Evolutionary conservation across 768 basidiomycete species (phyloP), one percentile per base, ranked within the genome.

Genomic region (Holtermannia corniformis): DNA sequence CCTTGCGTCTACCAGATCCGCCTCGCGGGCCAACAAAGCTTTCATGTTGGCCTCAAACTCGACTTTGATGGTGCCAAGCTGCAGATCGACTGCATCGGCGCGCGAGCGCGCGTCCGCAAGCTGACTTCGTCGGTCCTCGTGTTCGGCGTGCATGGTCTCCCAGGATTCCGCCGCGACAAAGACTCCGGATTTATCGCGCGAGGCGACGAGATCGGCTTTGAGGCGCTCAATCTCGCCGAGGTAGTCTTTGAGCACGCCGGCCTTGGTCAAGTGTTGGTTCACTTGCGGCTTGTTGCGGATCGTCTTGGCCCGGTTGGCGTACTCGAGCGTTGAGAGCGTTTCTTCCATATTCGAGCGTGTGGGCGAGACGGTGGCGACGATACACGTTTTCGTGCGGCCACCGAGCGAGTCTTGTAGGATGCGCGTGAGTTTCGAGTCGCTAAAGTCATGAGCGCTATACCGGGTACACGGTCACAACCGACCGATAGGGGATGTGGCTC

Each of bases 371-470:
- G 95, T 97, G 0, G 92, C 95, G 57, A 99, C 87, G 66, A 99
- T 90, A 63, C 90, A 93, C 0, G 95, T 99, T 75, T 96, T 97
- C 4, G 95, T 99, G 26, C 83, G 80, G 0, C 95, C 95, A 4
- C 95, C 95, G 3, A 99, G 78, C n/a, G 95, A 99, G 73, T 99
- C 95, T 83, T 97, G 93, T 3, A 99, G 79, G 10, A 99, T 79
- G 28, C 95, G 87, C 13, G 95, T 99, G 49, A 99, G 84, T 68
- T 97, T 97, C 2, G 93, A 96, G 73, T 99, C 95, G 23, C 62
- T 64, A 55, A 5, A 40, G 21, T 5, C 3, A 16, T 16, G 7
- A 22, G 25, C 41, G 3, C 2, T 44, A 5, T 42, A 13, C 37
- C 28, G 19, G 5, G 12, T 41, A 4, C 19, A 21, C 41, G 5